Percentiles rank a stretch among this genome's conserved stretches.
phyloP scores from a whole-genome alignment of 768 basidiomycete species.

The Sporobolomyces pararoseus region DNA sequence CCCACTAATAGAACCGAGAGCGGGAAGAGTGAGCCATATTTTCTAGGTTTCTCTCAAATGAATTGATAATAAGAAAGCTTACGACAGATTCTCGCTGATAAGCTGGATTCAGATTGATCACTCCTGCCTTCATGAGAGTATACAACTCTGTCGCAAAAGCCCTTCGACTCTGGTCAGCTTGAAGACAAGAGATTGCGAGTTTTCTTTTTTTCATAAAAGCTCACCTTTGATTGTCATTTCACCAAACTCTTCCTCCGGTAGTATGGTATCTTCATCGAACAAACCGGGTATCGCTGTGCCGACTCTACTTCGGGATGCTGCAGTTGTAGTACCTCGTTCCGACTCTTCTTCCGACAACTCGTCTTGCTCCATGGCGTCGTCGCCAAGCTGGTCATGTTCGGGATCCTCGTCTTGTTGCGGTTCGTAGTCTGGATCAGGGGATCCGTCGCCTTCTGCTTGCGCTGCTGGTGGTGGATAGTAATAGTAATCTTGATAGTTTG shows the following conservation, averaged over 20 bases:
- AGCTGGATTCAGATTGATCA: conserved; percentile 21
- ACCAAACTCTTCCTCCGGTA: conserved; percentile 18
- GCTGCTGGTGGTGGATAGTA: no score
- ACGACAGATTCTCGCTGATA: conserved; percentile 29
- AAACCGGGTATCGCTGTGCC: neutral
- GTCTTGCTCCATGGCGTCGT: neutral
- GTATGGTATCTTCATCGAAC: neutral
- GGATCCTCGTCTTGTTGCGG: no score
- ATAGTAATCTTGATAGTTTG: no score
- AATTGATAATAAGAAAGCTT: neutral
- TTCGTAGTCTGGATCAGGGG: no score
- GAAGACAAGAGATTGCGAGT: no score
- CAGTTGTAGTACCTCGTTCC: neutral
- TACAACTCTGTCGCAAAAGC: conserved; percentile 15
- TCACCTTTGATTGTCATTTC: conserved; percentile 10
- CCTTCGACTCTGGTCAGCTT: no score
- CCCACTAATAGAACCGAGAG: no score
- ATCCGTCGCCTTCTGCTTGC: no score
- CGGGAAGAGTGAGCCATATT: no score
- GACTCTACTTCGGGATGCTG: neutral
- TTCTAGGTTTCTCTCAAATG: no score
- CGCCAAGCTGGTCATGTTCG: no score
- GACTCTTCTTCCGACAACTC: neutral
- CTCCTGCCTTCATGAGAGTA: neutral
- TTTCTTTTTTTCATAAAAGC: no score